Conservation (phyloP, 2,329 filamentous ascomycete species). For the Capronia epimyces region DNA sequence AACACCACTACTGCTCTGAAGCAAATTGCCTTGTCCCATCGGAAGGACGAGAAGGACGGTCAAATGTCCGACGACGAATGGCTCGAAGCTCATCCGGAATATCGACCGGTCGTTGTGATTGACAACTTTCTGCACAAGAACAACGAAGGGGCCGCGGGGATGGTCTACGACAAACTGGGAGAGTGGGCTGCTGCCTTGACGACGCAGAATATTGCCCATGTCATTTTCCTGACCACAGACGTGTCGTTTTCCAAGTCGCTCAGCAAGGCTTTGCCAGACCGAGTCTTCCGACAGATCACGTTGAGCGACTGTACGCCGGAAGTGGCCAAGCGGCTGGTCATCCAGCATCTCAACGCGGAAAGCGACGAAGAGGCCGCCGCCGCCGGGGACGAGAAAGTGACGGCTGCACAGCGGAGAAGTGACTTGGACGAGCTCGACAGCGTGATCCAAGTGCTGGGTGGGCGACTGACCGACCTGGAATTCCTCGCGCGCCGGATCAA, state of each 20-base stretch:
- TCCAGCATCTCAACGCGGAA: slow-evolving; percentile 63
- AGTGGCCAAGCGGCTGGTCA: slow-evolving; percentile 83
- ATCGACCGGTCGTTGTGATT: slow-evolving; percentile 74
- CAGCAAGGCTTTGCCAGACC: slow-evolving; percentile 79
- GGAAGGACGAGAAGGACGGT: slow-evolving; percentile 69
- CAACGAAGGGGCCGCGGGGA: slow-evolving; percentile 54
- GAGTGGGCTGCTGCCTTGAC: slow-evolving; percentile 88
- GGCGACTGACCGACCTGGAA: slow-evolving; percentile 90
- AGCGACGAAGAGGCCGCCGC: slow-evolving; percentile 35
- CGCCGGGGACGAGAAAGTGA: slow-evolving; percentile 36
- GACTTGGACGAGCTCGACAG: slow-evolving; percentile 68
- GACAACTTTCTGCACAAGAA: slow-evolving; percentile 86
- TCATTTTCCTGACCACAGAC: slow-evolving; percentile 89
- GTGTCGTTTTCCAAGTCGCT: slow-evolving; percentile 82
- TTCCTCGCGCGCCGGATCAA: slow-evolving; percentile 87
- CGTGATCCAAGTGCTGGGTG: slow-evolving; percentile 76
- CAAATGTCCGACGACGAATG: slow-evolving; percentile 76
- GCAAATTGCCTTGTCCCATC: slow-evolving; percentile 63
- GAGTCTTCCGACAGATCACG: slow-evolving; percentile 80
- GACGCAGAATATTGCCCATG: slow-evolving; percentile 82
- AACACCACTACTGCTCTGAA: slow-evolving; percentile 76
- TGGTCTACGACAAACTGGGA: slow-evolving; percentile 70
- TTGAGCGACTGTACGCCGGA: slow-evolving; percentile 81
- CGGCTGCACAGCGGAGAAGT: slow-evolving; percentile 44
- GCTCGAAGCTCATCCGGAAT: slow-evolving; percentile 81